Base-by-base conservation (phyloP, 192 early-diverging fungal genomes). In the Podila epigama region DNA sequence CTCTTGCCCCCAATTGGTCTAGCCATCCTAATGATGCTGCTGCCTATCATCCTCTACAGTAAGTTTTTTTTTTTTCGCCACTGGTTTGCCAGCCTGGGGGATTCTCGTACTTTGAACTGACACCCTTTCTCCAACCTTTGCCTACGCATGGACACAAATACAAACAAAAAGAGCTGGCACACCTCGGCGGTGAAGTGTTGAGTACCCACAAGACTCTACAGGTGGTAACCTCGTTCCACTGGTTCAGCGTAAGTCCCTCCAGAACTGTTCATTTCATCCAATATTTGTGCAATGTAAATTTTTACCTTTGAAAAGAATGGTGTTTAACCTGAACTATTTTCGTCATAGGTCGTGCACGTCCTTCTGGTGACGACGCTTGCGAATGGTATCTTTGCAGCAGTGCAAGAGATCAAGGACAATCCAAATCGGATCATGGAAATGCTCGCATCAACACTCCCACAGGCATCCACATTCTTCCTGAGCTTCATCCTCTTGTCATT, bases 401-500 rank as follows among this genome's bases (percentile, higher is more conserved):
- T 93, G 28, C 36, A 81, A 15, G 39, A 67, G n/a, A 82, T 94
- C 58, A 71, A 85, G 51, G 80, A 88, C 13, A 75, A 84, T 11
- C 92, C 92, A 10, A 50, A 50, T 18, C 60, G 42, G 15, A 69
- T 89, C 36, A 73, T 90, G 69, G 39, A 59, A 2, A 86, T 83
- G 36, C 75, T 93, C 6, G 82, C 89, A n/a, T 65, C 77, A 22
- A 73, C 80, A 7, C 83, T 96, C 0, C 94, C 94, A 12, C 83
- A 88, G 54, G 89, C 89, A 1, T 89, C 92, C 6, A 91, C 86
- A 39, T 93, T 91, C 82, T 95, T 93, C 63, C 84, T 94, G 37
- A 92, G 89, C n/a, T 96, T 94, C 34, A 79, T 95, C 75, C 82
- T 96, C 29, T 82, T 86, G 20, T 83, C 91, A 0, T 79, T 92